Evolutionary conservation across 805 yeast species (phyloP).

Genomic region (Middelhovenomyces tepae): DNA sequence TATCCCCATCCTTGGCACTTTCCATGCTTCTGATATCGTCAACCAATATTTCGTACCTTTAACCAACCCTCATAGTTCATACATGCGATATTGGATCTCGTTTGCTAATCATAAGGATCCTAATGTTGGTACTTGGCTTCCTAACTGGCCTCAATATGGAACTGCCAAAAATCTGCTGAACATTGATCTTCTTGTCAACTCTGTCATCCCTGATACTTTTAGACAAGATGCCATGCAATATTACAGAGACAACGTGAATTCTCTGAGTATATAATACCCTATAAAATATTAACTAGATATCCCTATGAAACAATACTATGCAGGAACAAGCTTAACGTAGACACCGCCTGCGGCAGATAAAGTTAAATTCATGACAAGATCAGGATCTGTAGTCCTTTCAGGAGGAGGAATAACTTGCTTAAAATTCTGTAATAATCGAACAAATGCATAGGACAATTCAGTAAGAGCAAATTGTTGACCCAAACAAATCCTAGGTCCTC

Average conservation of each 20-base stretch:
- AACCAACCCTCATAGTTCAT: constrained; percentile 7
- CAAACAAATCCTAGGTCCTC: constrained; percentile 42
- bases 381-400: too few relatives aligned
- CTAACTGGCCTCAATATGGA: constrained; percentile 11
- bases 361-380: too few relatives aligned
- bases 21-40: constrained; percentile 2
- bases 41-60: neutral
- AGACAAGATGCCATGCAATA: neutral
- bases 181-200: constrained; percentile 23
- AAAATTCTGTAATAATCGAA: constrained; percentile 30
- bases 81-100: constrained; percentile 11
- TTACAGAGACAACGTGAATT: too few relatives aligned
- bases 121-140: constrained; percentile 4
- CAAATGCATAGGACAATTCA: constrained; percentile 35
- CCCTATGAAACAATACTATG: constrained; percentile 2
- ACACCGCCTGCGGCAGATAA: constrained; percentile 14
- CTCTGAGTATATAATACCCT: too few relatives aligned
- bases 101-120: constrained; percentile 13
- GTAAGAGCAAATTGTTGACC: constrained; percentile 46
- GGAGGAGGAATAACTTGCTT: too few relatives aligned
- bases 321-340: constrained; percentile 11
- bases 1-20: constrained; percentile 1
- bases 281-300: too few relatives aligned
- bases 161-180: constrained; percentile 17
- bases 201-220: neutral